Evolutionary conservation across 441 rosid genomes (phyloP), one percentile per base, ranked within the genome.

Genomic region (Gossypium trilobum): DNA sequence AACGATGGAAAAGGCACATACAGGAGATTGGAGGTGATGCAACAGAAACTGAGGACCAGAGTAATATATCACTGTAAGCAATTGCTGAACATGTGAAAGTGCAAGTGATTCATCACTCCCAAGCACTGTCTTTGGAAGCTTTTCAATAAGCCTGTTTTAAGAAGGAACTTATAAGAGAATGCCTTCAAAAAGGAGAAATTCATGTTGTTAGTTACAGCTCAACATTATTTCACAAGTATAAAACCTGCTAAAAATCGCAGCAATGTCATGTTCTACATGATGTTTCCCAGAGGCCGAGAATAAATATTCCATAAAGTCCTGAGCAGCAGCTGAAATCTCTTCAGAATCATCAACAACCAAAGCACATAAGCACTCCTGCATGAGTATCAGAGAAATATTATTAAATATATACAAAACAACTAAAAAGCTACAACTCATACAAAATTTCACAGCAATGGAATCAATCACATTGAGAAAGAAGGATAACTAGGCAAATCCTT

Each of bases 341-440:
- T 86, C 84, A 27, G 83, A 85, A 59, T 88, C 96, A 87, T 92
- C 99, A 77, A 89, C 86, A 74, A 83, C 87, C 85, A 92, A 78
- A 77, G 85, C 85, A 69, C 86, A 92, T 16, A 88, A 77, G 77
- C 99, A 91, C 78, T 95, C 99, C 97, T 92, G 87, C 87, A 88
- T 61, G 50, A 82, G 63, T 73, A 64, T 74, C 57, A 74, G 22
- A 48, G 51, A 51, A 25, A 48, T 16, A 2, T 36, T 25, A 71
- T 56, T 29, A 57, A 70, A 19, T 7, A 48, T 20, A 54, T 4
- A 57, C 33, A 70, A 78, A 29, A 13, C 16, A 33, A 46, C 27
- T 11, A 51, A 71, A 16, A 29, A 16, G 39, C 39, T 17, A 72
- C 36, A 14, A 59, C 19, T 58, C 29, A 63, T 16, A 51, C 20